Evolutionary conservation across 148 eudicot species (phyloP).

Genomic region (Rhododendron ferrugineum): DNA sequence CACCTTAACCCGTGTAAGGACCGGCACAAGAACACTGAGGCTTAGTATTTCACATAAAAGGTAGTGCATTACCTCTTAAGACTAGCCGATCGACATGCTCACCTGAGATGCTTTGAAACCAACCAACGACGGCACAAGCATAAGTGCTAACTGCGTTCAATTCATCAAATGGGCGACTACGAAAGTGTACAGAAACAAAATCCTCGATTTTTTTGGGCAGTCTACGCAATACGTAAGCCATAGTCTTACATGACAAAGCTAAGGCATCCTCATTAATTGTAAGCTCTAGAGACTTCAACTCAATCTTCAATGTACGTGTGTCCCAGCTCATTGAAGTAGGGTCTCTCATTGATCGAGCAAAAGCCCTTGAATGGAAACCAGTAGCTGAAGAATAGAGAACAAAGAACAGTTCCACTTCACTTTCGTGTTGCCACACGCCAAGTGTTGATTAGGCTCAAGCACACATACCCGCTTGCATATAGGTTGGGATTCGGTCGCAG

Average conservation of each 20-base stretch:
- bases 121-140: neutral
- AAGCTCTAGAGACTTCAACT: neutral
- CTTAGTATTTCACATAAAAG: too few species aligned
- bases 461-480: too few species aligned
- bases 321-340: constrained; percentile 11
- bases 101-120: too few species aligned
- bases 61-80: too few species aligned
- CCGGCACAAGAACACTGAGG: too few species aligned
- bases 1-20: too few species aligned
- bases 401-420: too few species aligned
- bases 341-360: neutral
- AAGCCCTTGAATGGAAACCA: constrained; percentile 14
- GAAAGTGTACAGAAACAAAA: neutral
- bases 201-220: neutral
- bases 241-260: neutral
- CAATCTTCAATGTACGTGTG: neutral
- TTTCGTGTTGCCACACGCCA: too few species aligned
- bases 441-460: too few species aligned
- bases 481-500: too few species aligned
- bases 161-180: neutral
- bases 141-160: neutral
- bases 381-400: neutral
- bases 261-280: too few species aligned
- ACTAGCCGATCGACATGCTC: too few species aligned
- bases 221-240: neutral